phyloP scores from a whole-genome alignment of 2,329 filamentous ascomycete species.

The Xylariaceae sp. region DNA sequence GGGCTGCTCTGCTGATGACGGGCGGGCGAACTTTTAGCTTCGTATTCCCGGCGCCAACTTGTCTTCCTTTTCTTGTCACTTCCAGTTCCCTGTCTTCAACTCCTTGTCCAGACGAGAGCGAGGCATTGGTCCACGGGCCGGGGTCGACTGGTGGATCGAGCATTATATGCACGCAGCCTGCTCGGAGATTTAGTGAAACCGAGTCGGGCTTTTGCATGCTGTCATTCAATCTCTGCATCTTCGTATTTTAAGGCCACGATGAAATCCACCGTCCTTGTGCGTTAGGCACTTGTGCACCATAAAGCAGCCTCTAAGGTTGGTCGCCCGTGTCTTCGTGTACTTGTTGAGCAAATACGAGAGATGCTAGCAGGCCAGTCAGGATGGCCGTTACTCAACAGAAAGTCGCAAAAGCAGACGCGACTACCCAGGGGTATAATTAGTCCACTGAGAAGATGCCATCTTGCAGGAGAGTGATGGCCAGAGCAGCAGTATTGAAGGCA shows the following conservation, averaged over 20 bases:
- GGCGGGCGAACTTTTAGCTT: not conserved
- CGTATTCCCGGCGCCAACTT: too few relatives aligned
- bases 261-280: slow-evolving; percentile 2
- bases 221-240: slow-evolving; percentile 16
- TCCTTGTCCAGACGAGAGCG: not conserved
- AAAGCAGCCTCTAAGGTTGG: not conserved
- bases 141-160: slow-evolving; percentile 25
- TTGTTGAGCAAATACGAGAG: not conserved
- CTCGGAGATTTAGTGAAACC: slow-evolving; percentile 41
- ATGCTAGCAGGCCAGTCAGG: not conserved
- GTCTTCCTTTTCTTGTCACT: not conserved
- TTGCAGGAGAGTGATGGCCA: not conserved
- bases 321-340: not conserved
- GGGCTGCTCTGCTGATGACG: not conserved
- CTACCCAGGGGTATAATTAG: not conserved
- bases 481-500: not conserved
- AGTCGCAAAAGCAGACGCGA: not conserved
- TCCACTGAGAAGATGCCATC: slow-evolving; percentile 1
- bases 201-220: slow-evolving; percentile 30
- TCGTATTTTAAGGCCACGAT: slow-evolving; percentile 11
- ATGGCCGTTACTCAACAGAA: not conserved
- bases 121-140: not conserved
- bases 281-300: slow-evolving; percentile 22
- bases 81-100: not conserved
- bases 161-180: slow-evolving; percentile 38